Conservation (phyloP, 352 stramenopile genomes). For the Pythium insidiosum region DNA sequence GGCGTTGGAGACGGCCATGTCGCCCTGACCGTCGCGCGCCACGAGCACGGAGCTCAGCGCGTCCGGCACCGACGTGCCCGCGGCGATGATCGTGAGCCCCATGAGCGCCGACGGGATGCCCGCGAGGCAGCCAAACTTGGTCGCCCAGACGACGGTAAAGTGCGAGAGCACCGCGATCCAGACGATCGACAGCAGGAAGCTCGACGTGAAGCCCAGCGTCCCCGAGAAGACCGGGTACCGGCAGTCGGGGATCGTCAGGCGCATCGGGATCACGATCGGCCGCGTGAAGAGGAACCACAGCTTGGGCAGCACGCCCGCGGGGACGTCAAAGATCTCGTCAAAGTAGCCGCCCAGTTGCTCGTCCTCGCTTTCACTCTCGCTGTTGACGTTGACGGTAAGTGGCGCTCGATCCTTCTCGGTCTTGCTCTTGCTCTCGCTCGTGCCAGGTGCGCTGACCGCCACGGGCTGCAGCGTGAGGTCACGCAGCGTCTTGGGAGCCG, state of each 20-base stretch:
- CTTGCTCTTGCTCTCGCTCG: not conserved
- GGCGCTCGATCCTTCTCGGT: not conserved
- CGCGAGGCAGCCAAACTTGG: constrained; percentile 56
- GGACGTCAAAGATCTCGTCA: constrained; percentile 40
- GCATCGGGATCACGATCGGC: constrained; percentile 57
- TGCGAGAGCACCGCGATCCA: constrained; percentile 77
- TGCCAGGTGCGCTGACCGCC: not conserved
- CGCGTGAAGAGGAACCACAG: constrained; percentile 53
- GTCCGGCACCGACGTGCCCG: constrained; percentile 73
- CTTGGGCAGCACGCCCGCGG: constrained; percentile 29
- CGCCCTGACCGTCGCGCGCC: constrained; percentile 65
- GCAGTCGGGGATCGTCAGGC: constrained; percentile 68
- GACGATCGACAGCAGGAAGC: constrained; percentile 55
- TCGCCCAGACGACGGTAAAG: constrained; percentile 51
- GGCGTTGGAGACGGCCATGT: constrained; percentile 81
- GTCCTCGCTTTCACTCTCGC: not conserved
- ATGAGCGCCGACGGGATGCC: constrained; percentile 65
- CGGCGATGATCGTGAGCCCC: constrained; percentile 74
- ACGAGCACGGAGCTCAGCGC: constrained; percentile 74
- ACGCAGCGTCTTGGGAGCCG: not conserved
- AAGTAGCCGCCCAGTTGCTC: constrained; percentile 47
- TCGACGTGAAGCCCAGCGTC: constrained; percentile 30
- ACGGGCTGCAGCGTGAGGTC: not conserved
- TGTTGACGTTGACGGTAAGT: not conserved
- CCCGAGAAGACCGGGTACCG: constrained; percentile 48